Percentiles rank a stretch among this genome's conserved stretches.
Evolutionary conservation across 164 flowering plant species (phyloP).

Genomic region (Warburgia ugandensis): DNA sequence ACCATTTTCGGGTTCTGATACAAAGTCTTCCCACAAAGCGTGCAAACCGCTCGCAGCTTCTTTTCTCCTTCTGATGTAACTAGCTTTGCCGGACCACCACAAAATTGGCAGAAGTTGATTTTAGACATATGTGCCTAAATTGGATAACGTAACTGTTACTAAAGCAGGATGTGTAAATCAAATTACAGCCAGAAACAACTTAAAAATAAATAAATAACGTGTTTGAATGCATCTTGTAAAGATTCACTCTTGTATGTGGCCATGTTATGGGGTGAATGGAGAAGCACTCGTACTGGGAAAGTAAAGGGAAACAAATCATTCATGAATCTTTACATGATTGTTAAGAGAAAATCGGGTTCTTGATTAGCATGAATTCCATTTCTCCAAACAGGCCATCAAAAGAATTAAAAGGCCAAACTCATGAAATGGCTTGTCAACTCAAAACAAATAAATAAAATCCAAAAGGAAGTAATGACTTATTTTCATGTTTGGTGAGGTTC

Average conservation of each 20-base stretch:
- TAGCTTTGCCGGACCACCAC: slow-evolving; percentile 80
- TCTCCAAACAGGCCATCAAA: too few species aligned
- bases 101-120: slow-evolving; percentile 77
- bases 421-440: too few species aligned
- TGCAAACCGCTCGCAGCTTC: slow-evolving; percentile 78
- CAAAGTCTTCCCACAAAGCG: slow-evolving; percentile 57
- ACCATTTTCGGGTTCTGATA: slow-evolving; percentile 99
- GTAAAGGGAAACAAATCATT: too few species aligned
- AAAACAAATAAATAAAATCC: too few species aligned
- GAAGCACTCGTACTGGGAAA: too few species aligned
- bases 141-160: neutral
- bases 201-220: neutral
- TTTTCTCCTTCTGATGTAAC: slow-evolving; percentile 91
- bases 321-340: too few species aligned
- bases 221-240: neutral
- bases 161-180: neutral
- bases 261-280: too few species aligned
- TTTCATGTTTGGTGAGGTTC: too few species aligned
- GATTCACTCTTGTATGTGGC: neutral
- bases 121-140: slow-evolving; percentile 50
- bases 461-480: too few species aligned
- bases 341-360: too few species aligned
- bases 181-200: neutral
- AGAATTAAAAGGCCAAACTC: too few species aligned
- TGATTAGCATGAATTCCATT: too few species aligned